phyloP scores from a whole-genome alignment of 371 early-diverging fungal genomes.

The Umbelopsis sp. region DNA sequence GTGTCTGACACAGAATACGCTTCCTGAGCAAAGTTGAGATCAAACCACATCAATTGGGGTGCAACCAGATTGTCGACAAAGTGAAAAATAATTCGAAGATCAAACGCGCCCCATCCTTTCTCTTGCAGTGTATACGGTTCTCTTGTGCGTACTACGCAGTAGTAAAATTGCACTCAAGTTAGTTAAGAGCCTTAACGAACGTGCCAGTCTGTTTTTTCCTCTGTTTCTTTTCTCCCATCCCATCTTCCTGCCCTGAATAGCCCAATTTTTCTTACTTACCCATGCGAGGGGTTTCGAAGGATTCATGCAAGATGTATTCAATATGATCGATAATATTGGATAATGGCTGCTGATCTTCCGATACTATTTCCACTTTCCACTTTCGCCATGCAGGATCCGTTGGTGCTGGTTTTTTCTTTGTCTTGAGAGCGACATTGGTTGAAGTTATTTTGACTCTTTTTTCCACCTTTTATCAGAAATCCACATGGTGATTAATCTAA shows the following conservation, averaged over 20 bases:
- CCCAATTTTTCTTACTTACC: conserved; percentile 41
- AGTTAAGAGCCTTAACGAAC: no score
- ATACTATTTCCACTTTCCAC: conserved; percentile 11
- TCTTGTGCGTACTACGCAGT: conserved; percentile 53
- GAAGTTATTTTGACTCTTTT: not conserved
- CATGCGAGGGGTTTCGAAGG: conserved; percentile 65
- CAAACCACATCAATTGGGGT: conserved; percentile 59
- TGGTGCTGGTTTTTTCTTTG: conserved; percentile 17
- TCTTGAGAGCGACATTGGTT: conserved; percentile 16
- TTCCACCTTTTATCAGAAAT: not conserved
- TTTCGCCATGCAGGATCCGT: conserved; percentile 14
- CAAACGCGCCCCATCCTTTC: conserved; percentile 78
- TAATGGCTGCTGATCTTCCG: conserved; percentile 25
- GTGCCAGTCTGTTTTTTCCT: no score
- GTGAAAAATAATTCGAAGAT: conserved; percentile 63
- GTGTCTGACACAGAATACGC: conserved; percentile 54
- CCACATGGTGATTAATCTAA: no score
- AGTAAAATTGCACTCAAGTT: no score
- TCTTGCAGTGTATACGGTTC: conserved; percentile 68
- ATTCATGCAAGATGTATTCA: conserved; percentile 75
- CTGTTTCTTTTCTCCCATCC: not conserved
- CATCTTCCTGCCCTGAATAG: not conserved
- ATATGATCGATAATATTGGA: conserved; percentile 64
- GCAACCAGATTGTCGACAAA: conserved; percentile 52
- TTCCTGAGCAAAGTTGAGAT: conserved; percentile 63